Conservation (phyloP, 305 asterid species). For the Fraxinus xanthoxyloides region DNA sequence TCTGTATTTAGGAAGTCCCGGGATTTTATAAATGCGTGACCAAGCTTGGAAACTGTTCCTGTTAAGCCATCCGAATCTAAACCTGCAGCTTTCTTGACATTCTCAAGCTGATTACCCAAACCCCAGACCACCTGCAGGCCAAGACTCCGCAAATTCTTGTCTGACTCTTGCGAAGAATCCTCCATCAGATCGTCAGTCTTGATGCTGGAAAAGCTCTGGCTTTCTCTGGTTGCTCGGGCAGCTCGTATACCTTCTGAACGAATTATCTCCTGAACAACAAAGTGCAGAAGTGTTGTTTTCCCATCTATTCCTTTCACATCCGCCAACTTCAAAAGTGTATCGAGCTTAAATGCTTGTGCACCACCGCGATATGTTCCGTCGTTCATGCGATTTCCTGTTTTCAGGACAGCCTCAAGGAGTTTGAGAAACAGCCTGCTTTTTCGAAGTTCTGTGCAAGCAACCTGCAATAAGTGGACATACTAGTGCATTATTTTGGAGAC, state of each 20-base stretch:
- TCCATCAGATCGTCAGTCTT: conserved; percentile 12
- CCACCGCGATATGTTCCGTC: conserved; percentile 24
- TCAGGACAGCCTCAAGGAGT: conserved; percentile 22
- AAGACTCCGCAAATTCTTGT: neutral
- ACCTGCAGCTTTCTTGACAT: conserved; percentile 20
- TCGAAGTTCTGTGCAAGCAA: conserved; percentile 14
- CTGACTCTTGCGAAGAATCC: neutral
- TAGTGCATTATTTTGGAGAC: neutral
- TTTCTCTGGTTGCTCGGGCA: conserved; percentile 16
- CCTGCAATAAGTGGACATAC: neutral
- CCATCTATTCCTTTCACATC: conserved; percentile 24
- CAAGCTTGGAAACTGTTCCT: conserved; percentile 4
- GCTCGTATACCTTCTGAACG: conserved; percentile 21
- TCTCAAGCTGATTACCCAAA: conserved; percentile 14
- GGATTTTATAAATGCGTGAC: neutral
- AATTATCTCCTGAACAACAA: conserved; percentile 13
- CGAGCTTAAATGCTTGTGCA: conserved; percentile 26
- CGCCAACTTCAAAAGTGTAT: conserved; percentile 13
- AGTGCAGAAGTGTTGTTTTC: conserved; percentile 15
- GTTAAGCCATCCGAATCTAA: conserved; percentile 15
- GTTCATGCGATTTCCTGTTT: conserved; percentile 22
- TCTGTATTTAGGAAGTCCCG: conserved; percentile 10
- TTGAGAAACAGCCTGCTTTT: conserved; percentile 17
- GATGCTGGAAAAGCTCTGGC: conserved; percentile 6
- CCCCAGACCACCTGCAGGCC: conserved; percentile 20